Percentiles rank a stretch among this genome's conserved stretches.
These are phyloP conservation scores for Pachyrhizus erosus DNA, from an alignment of 306 rosid genomes.

Conservation along the genomic window DNA sequence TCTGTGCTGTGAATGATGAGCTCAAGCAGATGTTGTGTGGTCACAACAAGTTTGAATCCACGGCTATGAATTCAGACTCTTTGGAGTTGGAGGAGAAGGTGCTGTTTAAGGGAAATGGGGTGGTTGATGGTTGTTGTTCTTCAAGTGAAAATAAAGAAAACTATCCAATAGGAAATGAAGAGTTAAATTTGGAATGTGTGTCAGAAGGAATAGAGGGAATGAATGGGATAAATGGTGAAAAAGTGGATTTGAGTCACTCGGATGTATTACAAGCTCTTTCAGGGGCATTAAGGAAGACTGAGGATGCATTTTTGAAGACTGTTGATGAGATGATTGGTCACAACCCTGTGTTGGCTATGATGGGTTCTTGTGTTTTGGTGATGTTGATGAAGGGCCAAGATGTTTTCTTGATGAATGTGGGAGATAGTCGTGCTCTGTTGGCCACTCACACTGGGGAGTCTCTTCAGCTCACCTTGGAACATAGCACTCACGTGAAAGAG, in stretches of 20 bases:
- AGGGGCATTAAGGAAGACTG: slow-evolving; percentile 63
- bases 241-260: slow-evolving; percentile 42
- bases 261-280: slow-evolving; percentile 72
- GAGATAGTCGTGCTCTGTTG: slow-evolving; percentile 78
- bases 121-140: slow-evolving; percentile 15
- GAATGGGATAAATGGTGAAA: slow-evolving; percentile 31
- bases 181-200: slow-evolving; percentile 12
- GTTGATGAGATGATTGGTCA: slow-evolving; percentile 56
- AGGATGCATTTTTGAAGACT: slow-evolving; percentile 60
- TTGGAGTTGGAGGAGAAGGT: background rate
- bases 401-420: slow-evolving; percentile 89
- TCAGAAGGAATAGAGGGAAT: slow-evolving; percentile 24
- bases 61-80: slow-evolving; percentile 3
- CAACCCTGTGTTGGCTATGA: slow-evolving; percentile 80
- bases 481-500: slow-evolving; percentile 69
- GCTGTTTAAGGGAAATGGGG: background rate
- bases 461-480: slow-evolving; percentile 80
- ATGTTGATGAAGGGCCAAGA: slow-evolving; percentile 87
- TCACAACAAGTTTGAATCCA: slow-evolving; percentile 43
- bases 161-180: background rate
- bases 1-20: slow-evolving; percentile 58
- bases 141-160: slow-evolving; percentile 17
- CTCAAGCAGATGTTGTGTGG: slow-evolving; percentile 60
- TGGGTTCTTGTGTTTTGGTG: slow-evolving; percentile 95
- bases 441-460: slow-evolving; percentile 54